Evolutionary conservation across 352 stramenopile species (phyloP), one percentile per base, ranked within the genome.

Genomic region (Discostella stelligera): DNA sequence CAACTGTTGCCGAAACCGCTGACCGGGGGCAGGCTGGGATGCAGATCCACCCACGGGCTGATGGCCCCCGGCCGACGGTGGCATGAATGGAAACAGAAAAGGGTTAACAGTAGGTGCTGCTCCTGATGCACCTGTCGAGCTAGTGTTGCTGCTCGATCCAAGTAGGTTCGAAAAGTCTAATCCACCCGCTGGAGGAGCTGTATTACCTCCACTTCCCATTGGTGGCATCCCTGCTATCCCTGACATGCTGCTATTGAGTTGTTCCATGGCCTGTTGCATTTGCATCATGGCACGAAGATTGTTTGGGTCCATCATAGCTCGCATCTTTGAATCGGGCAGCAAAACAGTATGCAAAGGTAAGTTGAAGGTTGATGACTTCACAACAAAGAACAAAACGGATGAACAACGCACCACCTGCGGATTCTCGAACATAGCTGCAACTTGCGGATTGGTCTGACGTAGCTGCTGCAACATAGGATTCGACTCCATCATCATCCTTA

Each of bases 401-500:
- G 44, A 54, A 27, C 3, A 54, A 73, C 74, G 41, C 49, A 81
- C 74, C 32, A 86, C 77, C 54, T 91, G 68, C 25, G 82, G 82
- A 72, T 88, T 85, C 14, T 72, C 37, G 20, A 88, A 71, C 37
- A 86, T 73, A 52, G 85, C 78, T 27, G 77, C 85, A 49, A 53
- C 52, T 53, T 87, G 72, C 1, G 88, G 82, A 82, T 91, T 90
- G 10, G 72, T 66, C 30, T 82, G 49, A 37, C 84, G 82, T 62
- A 93, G 74, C 62, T 90, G 79, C 67, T 74, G 64, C 48, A 93
- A 60, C 77, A 89, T 89, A 25, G 88, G 86, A 80, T 93, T 92
- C 0, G 60, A 65, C 18, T 87, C 72, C 61, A 93, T 79, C 64
- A 88, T 82, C 37, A 64, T 23, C 46, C 74, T 80, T 65, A 93